phyloP scores from a whole-genome alignment of 1,284 basidiomycete genomes.

The Austropuccinia psidii region DNA sequence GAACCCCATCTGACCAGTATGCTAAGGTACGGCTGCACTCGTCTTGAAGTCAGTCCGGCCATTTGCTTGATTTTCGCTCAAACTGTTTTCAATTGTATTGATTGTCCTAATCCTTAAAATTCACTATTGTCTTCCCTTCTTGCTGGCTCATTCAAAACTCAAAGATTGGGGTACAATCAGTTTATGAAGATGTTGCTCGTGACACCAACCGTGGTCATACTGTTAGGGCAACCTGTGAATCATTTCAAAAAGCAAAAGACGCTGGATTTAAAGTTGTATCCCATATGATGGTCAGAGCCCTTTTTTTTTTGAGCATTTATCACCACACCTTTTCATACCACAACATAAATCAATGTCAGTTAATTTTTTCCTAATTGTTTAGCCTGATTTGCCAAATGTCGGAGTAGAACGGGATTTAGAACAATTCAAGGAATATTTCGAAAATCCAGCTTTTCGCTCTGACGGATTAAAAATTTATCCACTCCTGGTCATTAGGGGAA shows the following conservation, averaged over 20 bases:
- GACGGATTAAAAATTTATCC: constrained; percentile 99
- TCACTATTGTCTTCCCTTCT: not conserved
- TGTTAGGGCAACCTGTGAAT: constrained; percentile 92
- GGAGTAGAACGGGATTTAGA: constrained; percentile 94
- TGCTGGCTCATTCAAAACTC: not conserved
- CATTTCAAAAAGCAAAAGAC: constrained; percentile 96
- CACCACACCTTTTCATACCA: not conserved
- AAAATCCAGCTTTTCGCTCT: constrained; percentile 93
- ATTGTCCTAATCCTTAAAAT: not conserved
- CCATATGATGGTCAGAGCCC: constrained; percentile 70
- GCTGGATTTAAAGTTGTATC: constrained; percentile 99
- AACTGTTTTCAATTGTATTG: not conserved
- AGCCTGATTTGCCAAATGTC: constrained; percentile 74
- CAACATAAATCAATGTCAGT: not conserved
- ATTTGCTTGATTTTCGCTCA: not conserved
- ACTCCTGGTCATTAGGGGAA: constrained; percentile 94
- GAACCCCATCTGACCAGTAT: constrained; percentile 91
- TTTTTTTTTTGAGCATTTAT: not conserved
- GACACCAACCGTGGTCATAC: constrained; percentile 96
- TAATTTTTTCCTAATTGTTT: not conserved
- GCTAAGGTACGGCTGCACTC: constrained; percentile 97
- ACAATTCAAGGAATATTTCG: constrained; percentile 97
- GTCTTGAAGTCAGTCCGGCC: constrained; percentile 58
- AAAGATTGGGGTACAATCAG: constrained; percentile 88
- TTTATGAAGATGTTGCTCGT: constrained; percentile 97